These are phyloP conservation scores for Nigrospora oryzae DNA, from an alignment of 2,329 filamentous ascomycete species.

Conservation along the genomic window DNA sequence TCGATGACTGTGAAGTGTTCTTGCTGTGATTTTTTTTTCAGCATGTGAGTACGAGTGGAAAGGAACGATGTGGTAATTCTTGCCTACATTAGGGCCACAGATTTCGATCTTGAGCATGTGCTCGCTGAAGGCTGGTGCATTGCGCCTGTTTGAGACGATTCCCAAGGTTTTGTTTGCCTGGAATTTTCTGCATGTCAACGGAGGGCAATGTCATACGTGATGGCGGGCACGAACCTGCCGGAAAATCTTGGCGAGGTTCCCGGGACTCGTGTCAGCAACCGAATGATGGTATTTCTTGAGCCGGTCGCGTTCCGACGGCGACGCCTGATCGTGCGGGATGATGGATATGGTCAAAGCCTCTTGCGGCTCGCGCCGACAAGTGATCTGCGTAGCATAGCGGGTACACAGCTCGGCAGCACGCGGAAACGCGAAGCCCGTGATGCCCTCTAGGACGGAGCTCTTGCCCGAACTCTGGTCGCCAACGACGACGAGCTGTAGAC, in stretches of 20 bases:
- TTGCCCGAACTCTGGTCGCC: constrained; percentile 83
- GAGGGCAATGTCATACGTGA: too few relatives aligned
- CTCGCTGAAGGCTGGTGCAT: constrained; percentile 30
- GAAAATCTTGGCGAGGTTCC: constrained; percentile 28
- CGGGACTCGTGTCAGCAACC: constrained; percentile 12
- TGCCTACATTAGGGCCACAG: constrained; percentile 28
- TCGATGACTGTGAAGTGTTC: constrained; percentile 44
- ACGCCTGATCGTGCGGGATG: constrained; percentile 19
- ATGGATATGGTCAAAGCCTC: constrained; percentile 33
- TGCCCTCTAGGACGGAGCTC: constrained; percentile 69
- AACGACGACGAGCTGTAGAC: constrained; percentile 61
- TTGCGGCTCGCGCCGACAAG: constrained; percentile 25
- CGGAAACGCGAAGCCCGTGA: constrained; percentile 41
- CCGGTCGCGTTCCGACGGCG: constrained; percentile 9
- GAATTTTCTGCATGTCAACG: too few relatives aligned
- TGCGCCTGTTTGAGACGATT: constrained; percentile 3
- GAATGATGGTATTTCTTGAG: constrained; percentile 19
- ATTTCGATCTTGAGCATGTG: constrained; percentile 37
- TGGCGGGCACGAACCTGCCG: constrained; percentile 19
- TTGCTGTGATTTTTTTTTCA: constrained; percentile 16
- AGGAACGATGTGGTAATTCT: neutral
- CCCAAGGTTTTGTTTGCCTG: constrained; percentile 14
- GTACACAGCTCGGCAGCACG: constrained; percentile 35
- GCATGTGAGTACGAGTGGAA: neutral
- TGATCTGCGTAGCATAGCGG: constrained; percentile 39